Conservation (phyloP, 305 asterid species). For the Rubia occidens region DNA sequence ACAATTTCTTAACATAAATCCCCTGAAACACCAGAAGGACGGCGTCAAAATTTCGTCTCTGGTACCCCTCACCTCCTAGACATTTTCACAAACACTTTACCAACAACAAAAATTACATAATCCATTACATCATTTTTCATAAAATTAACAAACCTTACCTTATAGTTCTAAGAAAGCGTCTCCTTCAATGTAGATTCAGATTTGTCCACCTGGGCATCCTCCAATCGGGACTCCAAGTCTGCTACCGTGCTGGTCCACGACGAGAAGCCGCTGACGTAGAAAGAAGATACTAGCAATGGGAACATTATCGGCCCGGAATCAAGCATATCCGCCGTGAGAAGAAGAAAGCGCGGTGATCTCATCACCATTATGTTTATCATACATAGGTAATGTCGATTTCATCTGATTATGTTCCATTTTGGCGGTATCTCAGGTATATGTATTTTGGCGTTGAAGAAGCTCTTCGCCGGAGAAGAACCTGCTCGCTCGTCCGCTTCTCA, state of each 20-base stretch:
- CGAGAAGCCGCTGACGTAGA: constrained; percentile 77
- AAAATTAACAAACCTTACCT: constrained; percentile 30
- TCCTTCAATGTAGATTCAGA: constrained; percentile 91
- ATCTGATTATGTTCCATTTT: too few relatives aligned
- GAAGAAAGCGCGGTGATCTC: too few relatives aligned
- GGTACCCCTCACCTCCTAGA: constrained; percentile 87
- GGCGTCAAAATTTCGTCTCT: constrained; percentile 82
- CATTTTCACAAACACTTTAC: constrained; percentile 1
- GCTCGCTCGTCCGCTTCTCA: too few relatives aligned
- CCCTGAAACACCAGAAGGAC: constrained; percentile 96
- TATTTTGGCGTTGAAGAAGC: too few relatives aligned
- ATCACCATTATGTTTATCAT: too few relatives aligned
- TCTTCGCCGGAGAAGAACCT: too few relatives aligned
- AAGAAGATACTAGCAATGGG: constrained; percentile 8
- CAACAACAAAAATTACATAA: not conserved
- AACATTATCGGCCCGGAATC: too few relatives aligned
- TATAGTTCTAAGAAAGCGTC: constrained; percentile 76
- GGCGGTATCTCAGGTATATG: too few relatives aligned
- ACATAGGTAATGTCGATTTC: too few relatives aligned
- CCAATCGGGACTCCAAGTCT: constrained; percentile 72
- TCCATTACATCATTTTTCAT: not conserved
- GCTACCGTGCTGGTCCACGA: constrained; percentile 53
- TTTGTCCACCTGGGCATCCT: constrained; percentile 94
- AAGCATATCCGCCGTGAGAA: too few relatives aligned
- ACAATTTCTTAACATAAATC: constrained; percentile 57